Evolutionary conservation across 2,329 filamentous ascomycete species (phyloP), one percentile per base, ranked within the genome.

Genomic region (Pseudogymnoascus sp.): DNA sequence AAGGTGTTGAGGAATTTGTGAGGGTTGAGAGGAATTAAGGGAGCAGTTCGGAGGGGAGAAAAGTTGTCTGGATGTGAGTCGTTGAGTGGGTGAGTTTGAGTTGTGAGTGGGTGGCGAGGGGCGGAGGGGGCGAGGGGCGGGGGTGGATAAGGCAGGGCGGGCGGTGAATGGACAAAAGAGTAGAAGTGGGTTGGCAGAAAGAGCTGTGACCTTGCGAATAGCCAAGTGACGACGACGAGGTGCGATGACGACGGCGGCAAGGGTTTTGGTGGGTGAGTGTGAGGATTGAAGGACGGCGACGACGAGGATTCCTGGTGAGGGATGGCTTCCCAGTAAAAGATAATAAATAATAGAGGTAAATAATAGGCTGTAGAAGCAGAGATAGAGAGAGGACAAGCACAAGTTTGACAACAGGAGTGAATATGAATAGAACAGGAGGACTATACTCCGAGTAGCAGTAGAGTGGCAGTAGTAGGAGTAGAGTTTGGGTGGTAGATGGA

Each of bases 91-190:
- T 56, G 46, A 33, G 46, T 56, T 56, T 3, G 26, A 7, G 26
- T 29, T 6, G 26, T 29, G 50, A 56, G 50, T 33, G 50, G 50
- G 50, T 56, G 50, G 50, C 50, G 50, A 50, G 44, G 35, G 35
- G 35, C 35, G 35, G 15, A 21, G n/a, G 38, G 50, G 50, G 46
- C 46, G 46, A 53, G 46, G 46, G 50, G 50, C 29, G 50, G 9
- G 50, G 50, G 50, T 56, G 50, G 50, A 56, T 56, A 56, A 53
- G 50, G 50, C 26, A 56, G 29, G 26, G 50, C 50, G 50, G 50
- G 50, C 50, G 50, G 50, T 56, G 50, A 56, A 56, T 56, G 50
- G 50, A n/a, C 50, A 31, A 56, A 33, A 56, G 26, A 7, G 50
- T 10, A 2, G 10, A 33, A 33, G 50, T 56, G 50, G 50, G 50